Base-by-base conservation (phyloP, 2,329 filamentous ascomycete genomes). In the Zarea fungicola region DNA sequence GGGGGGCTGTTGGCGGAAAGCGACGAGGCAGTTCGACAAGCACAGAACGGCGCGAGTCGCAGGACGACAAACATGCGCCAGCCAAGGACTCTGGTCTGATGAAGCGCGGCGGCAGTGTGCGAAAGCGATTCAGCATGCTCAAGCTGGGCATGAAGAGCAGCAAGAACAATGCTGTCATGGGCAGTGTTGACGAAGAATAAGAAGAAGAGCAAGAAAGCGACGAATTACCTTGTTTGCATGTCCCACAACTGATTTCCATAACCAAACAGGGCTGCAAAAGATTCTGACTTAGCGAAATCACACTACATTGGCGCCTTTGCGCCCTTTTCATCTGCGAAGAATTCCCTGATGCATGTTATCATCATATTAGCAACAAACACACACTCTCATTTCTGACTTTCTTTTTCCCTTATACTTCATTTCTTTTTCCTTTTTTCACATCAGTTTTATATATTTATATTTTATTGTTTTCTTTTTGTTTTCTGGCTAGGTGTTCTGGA, bases 41-140 rank as follows among this genome's bases (percentile, higher is more conserved):
- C 39, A 42, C 31, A 1, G 46, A 49, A 21, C 35, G 39, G 14
- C 46, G 46, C 13, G 51, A 59, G 6, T 55, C 54, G 6, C 51
- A 54, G 11, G 54, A 57, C 11, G 58, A 59, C 18, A 54, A 60
- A 9, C 57, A 62, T 39, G 47, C 58, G 19, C 47, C 49, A 1
- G 57, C 61, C 26, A 63, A 60, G 36, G 72, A 66, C 31, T 61
- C 64, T 23, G 65, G 68, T 4, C 60, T 70, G 31, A 63, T 66
- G 49, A 75, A 75, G 60, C 78, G 78, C 45, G 80, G 50, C 23
- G 37, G 78, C 29, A 85, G 83, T 50, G 79, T 95, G 56, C 82
- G 84, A 68, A 92, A 89, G 70, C 72, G 89, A 60, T 74, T 95
- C 56, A 93, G 87, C 63, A 73, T 90, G 59, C 73, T 95, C 60